Base-by-base conservation (phyloP, 2,329 filamentous ascomycete species). In the Colletotrichum gigasporum region DNA sequence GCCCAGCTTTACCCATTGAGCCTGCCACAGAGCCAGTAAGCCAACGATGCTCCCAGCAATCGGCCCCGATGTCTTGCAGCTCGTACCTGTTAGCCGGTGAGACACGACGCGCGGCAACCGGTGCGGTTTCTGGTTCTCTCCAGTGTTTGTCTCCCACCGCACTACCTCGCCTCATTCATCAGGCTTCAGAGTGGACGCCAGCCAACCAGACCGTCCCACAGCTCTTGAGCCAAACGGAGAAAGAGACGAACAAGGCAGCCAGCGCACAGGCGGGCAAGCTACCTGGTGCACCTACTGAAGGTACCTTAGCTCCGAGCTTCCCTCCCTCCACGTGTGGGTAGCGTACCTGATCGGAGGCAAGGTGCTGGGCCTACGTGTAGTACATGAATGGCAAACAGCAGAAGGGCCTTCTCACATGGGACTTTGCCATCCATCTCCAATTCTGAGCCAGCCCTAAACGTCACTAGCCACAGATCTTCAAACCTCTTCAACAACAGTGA, bases 401-500 rank as follows among this genome's bases (percentile, higher is more conserved):
- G n/a, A n/a, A n/a, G n/a, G n/a, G n/a, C n/a, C n/a, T 16, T 24
- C 20, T 30, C 51, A 5, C 12, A 20, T 12, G 28, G 9, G 10
- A 30, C 35, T 44, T 63, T 41, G 54, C 61, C 55, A 53, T 45
- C 41, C 41, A 35, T 18, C 26, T 39, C n/a, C 16, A 37, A 24
- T 53, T 26, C 24, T 57, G 9, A 20, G 32, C 41, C 63, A 62
- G 62, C 62, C 62, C 47, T 63, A 62, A 56, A 67, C 62, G 65
- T 67, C 62, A 67, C 65, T 56, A 65, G 61, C 65, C 65, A 67
- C 62, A 59, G 59, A 64, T 64, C 58, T 59, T 50, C 63, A 51
- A n/a, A 12, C 39, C 48, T 64, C 55, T 51, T 37, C 28, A 54
- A 57, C 63, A 35, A 39, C 41, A 32, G 48, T 64, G 48, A 60